A percentile compares a stretch with the other conserved stretches of the same genome.
Conservation (phyloP, 1,284 basidiomycete species). For the Cutaneotrichosporon cutaneum region DNA sequence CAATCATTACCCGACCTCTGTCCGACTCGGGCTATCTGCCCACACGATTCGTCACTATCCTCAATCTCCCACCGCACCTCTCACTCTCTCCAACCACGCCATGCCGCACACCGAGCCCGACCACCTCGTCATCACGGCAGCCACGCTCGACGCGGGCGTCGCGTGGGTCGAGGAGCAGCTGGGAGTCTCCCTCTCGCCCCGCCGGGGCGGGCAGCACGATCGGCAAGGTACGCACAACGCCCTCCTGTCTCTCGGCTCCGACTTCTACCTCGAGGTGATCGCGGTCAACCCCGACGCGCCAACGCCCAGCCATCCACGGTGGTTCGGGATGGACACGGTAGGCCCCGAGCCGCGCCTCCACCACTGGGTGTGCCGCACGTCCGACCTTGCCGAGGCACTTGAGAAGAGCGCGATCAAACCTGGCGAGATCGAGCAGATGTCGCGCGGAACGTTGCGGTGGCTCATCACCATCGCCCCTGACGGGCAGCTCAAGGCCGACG, state of each 20-base stretch:
- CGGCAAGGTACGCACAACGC: conserved; percentile 18
- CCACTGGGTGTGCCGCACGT: conserved; percentile 10
- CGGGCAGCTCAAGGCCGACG: conserved; percentile 12
- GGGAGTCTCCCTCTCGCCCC: conserved; percentile 11
- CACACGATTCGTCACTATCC: too few species aligned
- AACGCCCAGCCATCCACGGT: conserved; percentile 1
- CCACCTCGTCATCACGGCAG: conserved; percentile 16
- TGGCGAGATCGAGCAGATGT: conserved; percentile 9
- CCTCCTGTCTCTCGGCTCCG: conserved; percentile 14
- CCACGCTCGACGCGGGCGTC: conserved; percentile 12
- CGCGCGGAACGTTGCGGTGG: conserved; percentile 13
- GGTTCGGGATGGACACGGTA: conserved; percentile 11
- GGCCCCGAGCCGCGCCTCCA: conserved; percentile 2
- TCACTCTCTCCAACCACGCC: not conserved
- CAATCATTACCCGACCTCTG: too few species aligned
- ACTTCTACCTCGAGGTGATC: conserved; percentile 17
- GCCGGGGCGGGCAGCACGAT: conserved; percentile 13
- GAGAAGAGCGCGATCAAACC: conserved; percentile 6
- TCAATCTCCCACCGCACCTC: not conserved
- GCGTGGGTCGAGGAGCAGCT: conserved; percentile 11
- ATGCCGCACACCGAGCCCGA: conserved; percentile 13
- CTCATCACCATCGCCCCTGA: conserved; percentile 14
- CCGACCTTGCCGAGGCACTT: conserved; percentile 8
- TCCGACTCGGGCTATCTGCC: too few species aligned
- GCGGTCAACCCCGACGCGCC: conserved; percentile 11